Evolutionary conservation across 345 rosid species (phyloP), one percentile per base, ranked within the genome.

Genomic region (Gossypium raimondii): DNA sequence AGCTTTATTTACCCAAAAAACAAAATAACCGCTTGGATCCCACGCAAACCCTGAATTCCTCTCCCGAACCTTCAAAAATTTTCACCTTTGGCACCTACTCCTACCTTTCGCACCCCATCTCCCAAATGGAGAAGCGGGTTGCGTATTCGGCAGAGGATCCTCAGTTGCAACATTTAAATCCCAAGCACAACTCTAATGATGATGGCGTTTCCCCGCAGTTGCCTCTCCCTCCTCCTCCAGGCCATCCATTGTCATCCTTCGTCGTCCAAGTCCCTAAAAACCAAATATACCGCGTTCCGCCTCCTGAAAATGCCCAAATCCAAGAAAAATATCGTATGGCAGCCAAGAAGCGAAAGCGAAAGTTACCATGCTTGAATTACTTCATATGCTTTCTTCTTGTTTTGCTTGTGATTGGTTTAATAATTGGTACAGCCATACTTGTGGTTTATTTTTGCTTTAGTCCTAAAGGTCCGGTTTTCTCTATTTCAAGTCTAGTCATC

Each of bases 221-320:
- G 17, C 17, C 69, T 16, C 56, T 2, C 11, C 48, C 14, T n/a
- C 58, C 57, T 11, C 48, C 34, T 48, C 58, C 57, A 3, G 11
- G 50, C 70, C 61, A 8, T 4, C 50, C 34, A 2, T 13, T 29
- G 5, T 56, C 67, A 4, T 64, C 82, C 73, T 82, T 78, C 77
- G 74, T 82, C 11, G 65, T 78, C 73, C 78, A 76, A 62, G 51
- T 82, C 76, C 82, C 84, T 63, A 82, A 81, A 71, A 79, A 81
- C 18, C 79, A 81, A 53, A 67, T 75, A 67, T 81, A 75, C 34
- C 81, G 77, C 64, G 71, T 82, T 22, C 84, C 84, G 3, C 80
- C 82, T 5, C 80, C 78, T 29, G 80, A 73, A 64, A 64, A 78
- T 44, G 82, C 73, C 2, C 17, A 34, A 44, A 13, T 65, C 5